Evolutionary conservation across 805 yeast genomes (phyloP).

Genomic region (Yarrowia porcina): DNA sequence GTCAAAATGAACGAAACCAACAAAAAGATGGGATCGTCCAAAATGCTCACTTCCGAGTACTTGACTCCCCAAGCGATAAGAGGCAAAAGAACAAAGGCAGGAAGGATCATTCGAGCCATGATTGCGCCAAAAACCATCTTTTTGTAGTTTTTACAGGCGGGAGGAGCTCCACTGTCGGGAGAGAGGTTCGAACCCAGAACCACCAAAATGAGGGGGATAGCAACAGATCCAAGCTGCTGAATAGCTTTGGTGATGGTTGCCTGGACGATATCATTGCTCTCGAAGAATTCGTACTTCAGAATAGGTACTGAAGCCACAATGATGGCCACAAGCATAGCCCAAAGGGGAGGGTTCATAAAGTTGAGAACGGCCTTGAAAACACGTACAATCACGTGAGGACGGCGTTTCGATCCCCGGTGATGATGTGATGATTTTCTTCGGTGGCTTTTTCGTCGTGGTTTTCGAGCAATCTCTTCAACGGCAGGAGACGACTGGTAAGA

Average conservation of each 20-base stretch:
- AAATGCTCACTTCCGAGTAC: conserved; percentile 46
- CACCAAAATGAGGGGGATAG: conserved; percentile 59
- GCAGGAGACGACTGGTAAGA: conserved; percentile 1
- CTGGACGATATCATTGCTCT: conserved; percentile 46
- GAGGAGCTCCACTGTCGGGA: conserved; percentile 50
- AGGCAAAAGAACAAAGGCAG: conserved; percentile 53
- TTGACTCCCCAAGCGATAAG: conserved; percentile 51
- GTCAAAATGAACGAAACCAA: conserved; percentile 58
- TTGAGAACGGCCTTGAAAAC: conserved; percentile 25
- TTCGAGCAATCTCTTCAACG: background rate
- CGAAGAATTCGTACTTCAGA: conserved; percentile 47
- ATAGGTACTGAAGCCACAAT: conserved; percentile 56
- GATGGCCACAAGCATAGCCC: conserved; percentile 59
- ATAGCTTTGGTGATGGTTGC: conserved; percentile 54
- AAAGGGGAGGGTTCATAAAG: conserved; percentile 63
- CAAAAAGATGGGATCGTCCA: conserved; percentile 57
- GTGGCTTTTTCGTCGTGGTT: background rate
- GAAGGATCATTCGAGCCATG: conserved; percentile 59
- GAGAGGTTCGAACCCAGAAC: conserved; percentile 60
- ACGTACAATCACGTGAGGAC: background rate
- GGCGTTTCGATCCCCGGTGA: background rate
- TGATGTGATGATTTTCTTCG: background rate
- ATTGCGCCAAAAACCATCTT: conserved; percentile 52
- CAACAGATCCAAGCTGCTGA: conserved; percentile 53
- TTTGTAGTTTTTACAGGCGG: conserved; percentile 41